Evolutionary conservation across 495 filamentous ascomycete species (phyloP).

Genomic region (Penicillium cinerascens): DNA sequence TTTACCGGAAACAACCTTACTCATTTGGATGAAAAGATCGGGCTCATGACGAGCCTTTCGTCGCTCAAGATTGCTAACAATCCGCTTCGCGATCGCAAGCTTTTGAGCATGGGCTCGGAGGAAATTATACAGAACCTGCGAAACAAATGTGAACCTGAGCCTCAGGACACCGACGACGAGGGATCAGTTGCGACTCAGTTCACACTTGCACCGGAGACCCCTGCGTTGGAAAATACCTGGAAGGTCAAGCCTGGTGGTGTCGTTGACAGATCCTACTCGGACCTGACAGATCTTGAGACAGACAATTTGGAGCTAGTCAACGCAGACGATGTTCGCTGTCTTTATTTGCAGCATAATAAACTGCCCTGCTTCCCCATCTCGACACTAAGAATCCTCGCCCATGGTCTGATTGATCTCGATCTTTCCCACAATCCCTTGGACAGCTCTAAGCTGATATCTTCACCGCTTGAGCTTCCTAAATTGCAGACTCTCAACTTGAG

Average conservation of each 20-base stretch:
- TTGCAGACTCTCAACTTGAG: slow-evolving; percentile 72
- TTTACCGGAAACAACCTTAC: slow-evolving; percentile 81
- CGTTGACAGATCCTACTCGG: slow-evolving; percentile 67
- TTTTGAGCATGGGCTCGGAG: slow-evolving; percentile 72
- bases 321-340: slow-evolving; percentile 45
- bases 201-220: slow-evolving; percentile 42
- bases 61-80: slow-evolving; percentile 78
- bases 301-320: slow-evolving; percentile 45
- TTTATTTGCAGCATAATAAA: slow-evolving; percentile 74
- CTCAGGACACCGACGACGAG: slow-evolving; percentile 41
- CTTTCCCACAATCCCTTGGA: slow-evolving; percentile 76
- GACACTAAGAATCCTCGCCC: slow-evolving; percentile 61
- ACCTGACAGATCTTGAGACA: slow-evolving; percentile 47
- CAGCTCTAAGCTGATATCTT: slow-evolving; percentile 54
- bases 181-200: slow-evolving; percentile 46
- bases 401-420: slow-evolving; percentile 69
- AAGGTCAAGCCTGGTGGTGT: slow-evolving; percentile 65
- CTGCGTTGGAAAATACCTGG: slow-evolving; percentile 45
- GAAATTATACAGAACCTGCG: slow-evolving; percentile 77
- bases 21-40: slow-evolving; percentile 69
- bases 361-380: slow-evolving; percentile 62
- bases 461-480: slow-evolving; percentile 61
- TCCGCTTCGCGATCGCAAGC: slow-evolving; percentile 81
- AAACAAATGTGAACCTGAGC: slow-evolving; percentile 60
- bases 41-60: slow-evolving; percentile 71